These are phyloP conservation scores for Polysphondylium violaceum DNA, from an alignment of 78 protist genomes.

Conservation along the genomic window DNA sequence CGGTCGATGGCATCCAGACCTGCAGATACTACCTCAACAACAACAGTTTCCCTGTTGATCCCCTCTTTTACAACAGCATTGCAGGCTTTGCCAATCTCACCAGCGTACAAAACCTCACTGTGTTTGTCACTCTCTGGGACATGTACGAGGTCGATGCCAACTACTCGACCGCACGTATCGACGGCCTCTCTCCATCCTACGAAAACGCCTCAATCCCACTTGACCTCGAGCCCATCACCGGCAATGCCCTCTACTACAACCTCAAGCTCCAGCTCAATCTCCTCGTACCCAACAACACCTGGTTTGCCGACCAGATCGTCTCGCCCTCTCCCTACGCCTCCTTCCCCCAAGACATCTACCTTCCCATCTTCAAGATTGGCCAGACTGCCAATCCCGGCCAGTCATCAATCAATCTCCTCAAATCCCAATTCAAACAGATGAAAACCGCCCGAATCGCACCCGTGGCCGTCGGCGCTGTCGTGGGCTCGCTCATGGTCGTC, in stretches of 20 bases:
- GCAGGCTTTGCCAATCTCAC: slow-evolving; percentile 49
- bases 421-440: slow-evolving; percentile 17
- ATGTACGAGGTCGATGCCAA: slow-evolving; percentile 41
- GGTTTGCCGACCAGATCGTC: too few species aligned
- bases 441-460: background rate
- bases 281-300: background rate
- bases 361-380: slow-evolving; percentile 53
- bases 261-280: slow-evolving; percentile 53
- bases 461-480: slow-evolving; percentile 3
- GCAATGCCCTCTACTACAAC: slow-evolving; percentile 52
- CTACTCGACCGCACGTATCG: background rate
- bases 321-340: background rate
- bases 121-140: slow-evolving; percentile 57
- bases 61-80: background rate
- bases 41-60: slow-evolving; percentile 24
- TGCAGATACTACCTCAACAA: slow-evolving; percentile 30
- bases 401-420: background rate
- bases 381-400: slow-evolving; percentile 28
- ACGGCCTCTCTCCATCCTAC: slow-evolving; percentile 21
- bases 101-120: background rate
- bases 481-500: slow-evolving; percentile 3
- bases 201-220: slow-evolving; percentile 44
- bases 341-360: background rate
- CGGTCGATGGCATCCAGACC: slow-evolving; percentile 14
- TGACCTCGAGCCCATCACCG: slow-evolving; percentile 55